Conservation (phyloP, 192 early-diverging fungal genomes). For the Helicostylum pulchrum region DNA sequence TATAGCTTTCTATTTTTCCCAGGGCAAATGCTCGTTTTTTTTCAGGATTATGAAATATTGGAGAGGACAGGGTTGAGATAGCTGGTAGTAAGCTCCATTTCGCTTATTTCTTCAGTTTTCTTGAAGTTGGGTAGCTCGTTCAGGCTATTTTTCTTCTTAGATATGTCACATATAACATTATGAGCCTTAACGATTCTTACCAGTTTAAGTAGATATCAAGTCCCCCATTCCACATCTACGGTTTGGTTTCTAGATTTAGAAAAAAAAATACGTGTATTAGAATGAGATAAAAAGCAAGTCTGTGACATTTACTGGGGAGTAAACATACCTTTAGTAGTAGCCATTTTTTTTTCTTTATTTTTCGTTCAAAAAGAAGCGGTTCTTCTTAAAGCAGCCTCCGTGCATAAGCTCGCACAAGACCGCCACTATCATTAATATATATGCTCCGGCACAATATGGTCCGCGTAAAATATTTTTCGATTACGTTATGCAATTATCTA, state of each 20-base stretch:
- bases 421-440: neutral
- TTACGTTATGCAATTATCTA: neutral
- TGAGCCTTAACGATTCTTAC: conserved; percentile 5
- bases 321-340: too few species aligned
- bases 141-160: conserved; percentile 5
- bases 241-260: too few species aligned
- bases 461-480: neutral
- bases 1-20: conserved; percentile 1
- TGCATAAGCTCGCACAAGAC: too few species aligned
- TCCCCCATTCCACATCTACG: too few species aligned
- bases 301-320: too few species aligned
- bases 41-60: conserved; percentile 1
- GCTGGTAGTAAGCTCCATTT: conserved; percentile 2
- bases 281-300: too few species aligned
- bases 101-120: conserved; percentile 4
- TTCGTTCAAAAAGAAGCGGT: too few species aligned
- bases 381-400: too few species aligned
- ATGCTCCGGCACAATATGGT: neutral
- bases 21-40: neutral
- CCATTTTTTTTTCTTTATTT: too few species aligned
- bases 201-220: conserved; percentile 8
- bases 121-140: conserved; percentile 3
- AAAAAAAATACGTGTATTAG: too few species aligned
- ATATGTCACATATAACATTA: conserved; percentile 12
- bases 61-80: conserved; percentile 4